Evolutionary conservation across 345 rosid genomes (phyloP).

Genomic region (Sisymbrium irio): DNA sequence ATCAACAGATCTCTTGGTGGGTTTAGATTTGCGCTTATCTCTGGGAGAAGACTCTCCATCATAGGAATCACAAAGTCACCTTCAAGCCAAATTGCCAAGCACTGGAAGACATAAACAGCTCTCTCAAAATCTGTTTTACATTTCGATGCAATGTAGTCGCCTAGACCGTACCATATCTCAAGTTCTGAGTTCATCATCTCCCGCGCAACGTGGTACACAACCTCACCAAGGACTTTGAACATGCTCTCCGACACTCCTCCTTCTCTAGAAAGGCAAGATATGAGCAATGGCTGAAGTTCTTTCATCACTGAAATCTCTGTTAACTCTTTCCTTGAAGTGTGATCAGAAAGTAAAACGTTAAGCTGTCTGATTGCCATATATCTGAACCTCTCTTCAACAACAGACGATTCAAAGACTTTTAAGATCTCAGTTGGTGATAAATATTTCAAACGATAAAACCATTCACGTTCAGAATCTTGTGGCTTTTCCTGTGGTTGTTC

Average conservation of each 20-base stretch:
- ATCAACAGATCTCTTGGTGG: neutral
- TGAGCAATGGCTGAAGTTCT: slow-evolving; percentile 9
- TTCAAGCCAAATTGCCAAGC: neutral
- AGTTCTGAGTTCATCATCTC: neutral
- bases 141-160: neutral
- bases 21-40: neutral
- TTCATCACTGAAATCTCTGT: neutral
- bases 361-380: neutral
- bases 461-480: neutral
- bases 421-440: neutral
- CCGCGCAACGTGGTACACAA: neutral
- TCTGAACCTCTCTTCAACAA: neutral
- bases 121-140: neutral
- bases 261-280: neutral
- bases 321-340: neutral
- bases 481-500: neutral
- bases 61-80: neutral
- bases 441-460: neutral
- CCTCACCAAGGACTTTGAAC: slow-evolving; percentile 16
- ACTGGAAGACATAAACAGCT: slow-evolving; percentile 16
- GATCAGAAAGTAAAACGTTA: neutral
- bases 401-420: neutral
- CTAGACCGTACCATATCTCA: neutral
- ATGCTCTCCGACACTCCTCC: slow-evolving; percentile 8
- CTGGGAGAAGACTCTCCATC: neutral